These are phyloP conservation scores for Beta lomatogona DNA, from an alignment of 179 eudicot species.

Conservation along the genomic window DNA sequence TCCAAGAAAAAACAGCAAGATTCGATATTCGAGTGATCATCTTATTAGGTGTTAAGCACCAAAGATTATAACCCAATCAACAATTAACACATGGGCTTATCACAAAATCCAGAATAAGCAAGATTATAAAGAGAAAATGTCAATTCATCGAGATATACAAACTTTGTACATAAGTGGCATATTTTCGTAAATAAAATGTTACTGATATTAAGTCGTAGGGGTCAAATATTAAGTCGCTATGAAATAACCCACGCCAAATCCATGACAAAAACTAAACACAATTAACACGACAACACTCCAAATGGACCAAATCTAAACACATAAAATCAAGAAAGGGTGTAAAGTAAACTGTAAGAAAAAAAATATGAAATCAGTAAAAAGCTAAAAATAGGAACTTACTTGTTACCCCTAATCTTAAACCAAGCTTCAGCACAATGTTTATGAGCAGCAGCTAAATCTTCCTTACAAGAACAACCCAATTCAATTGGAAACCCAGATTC, in stretches of 20 bases:
- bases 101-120: neutral
- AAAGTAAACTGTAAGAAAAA: too few species aligned
- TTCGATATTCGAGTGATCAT: neutral
- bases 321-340: too few species aligned
- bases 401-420: conserved; percentile 89
- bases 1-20: neutral
- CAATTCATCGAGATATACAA: neutral
- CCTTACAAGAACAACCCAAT: conserved; percentile 79
- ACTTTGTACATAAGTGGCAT: too few species aligned
- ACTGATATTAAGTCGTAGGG: neutral
- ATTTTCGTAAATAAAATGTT: too few species aligned
- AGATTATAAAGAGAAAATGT: neutral
- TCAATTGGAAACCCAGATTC: conserved; percentile 62
- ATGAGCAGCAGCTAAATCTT: conserved; percentile 88
- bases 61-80: neutral
- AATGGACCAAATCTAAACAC: too few species aligned
- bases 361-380: neutral
- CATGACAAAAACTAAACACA: neutral
- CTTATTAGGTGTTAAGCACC: neutral
- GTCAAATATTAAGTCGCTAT: too few species aligned
- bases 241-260: neutral
- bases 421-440: conserved; percentile 89
- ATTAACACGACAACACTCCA: neutral
- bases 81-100: conserved; percentile 6
- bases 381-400: conserved; percentile 38